Evolutionary conservation across 192 early-diverging fungal genomes (phyloP).

Genomic region (Coemansia aciculifera): DNA sequence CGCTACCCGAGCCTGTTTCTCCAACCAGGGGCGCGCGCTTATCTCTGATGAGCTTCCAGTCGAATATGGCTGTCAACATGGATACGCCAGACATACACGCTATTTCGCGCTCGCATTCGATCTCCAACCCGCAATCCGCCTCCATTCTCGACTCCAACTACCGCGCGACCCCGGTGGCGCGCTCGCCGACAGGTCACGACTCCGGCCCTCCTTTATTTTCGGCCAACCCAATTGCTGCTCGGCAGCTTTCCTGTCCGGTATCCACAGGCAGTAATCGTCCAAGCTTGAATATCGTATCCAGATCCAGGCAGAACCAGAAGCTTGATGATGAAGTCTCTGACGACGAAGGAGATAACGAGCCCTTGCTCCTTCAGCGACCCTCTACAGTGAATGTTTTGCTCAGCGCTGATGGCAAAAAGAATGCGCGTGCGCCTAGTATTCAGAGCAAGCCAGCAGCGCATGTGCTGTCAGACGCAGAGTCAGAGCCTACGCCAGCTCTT

Average conservation of each 20-base stretch:
- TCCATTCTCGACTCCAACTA: constrained; percentile 24
- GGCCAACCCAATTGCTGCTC: constrained; percentile 16
- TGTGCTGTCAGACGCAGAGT: background rate
- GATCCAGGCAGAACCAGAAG: background rate
- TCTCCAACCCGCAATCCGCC: constrained; percentile 38
- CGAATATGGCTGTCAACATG: constrained; percentile 44
- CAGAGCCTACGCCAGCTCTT: constrained; percentile 9
- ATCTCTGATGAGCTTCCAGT: constrained; percentile 47
- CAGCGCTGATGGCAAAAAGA: background rate
- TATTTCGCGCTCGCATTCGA: constrained; percentile 33
- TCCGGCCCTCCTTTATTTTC: constrained; percentile 23
- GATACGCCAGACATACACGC: constrained; percentile 15
- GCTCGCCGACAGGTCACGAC: constrained; percentile 26
- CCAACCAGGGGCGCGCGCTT: constrained; percentile 27
- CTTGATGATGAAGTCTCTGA: background rate
- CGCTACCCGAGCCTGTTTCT: constrained; percentile 27
- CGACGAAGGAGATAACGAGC: constrained; percentile 12
- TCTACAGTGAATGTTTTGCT: background rate
- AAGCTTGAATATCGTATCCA: constrained; percentile 33
- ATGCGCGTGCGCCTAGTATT: background rate
- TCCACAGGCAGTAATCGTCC: constrained; percentile 16
- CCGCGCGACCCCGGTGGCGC: constrained; percentile 22
- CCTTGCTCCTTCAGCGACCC: background rate
- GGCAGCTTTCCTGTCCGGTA: constrained; percentile 11
- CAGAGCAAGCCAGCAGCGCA: background rate